Percentiles rank a stretch among this genome's conserved stretches.
These are phyloP conservation scores for Triticum timopheevii DNA, from an alignment of 176 grass and related monocot species.

Conservation along the genomic window DNA sequence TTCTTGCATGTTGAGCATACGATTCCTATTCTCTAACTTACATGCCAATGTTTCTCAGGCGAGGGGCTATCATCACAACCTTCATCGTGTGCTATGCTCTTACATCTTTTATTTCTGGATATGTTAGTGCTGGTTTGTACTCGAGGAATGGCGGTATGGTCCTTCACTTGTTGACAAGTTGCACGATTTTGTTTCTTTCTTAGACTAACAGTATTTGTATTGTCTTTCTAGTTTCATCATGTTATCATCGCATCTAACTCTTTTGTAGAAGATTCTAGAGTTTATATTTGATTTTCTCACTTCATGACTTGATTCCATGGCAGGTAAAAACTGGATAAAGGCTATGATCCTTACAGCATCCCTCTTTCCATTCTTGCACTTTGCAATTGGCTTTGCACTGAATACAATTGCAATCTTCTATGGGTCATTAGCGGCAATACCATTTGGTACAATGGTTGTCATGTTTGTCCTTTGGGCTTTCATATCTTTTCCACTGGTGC, in stretches of 20 bases:
- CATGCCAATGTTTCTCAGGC: conserved; percentile 44
- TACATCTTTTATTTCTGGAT: conserved; percentile 96
- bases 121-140: conserved; percentile 92
- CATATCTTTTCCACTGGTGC: conserved; percentile 90
- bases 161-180: conserved; percentile 11
- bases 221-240: not conserved
- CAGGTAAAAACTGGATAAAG: conserved; percentile 98
- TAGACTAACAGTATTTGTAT: not conserved
- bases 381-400: conserved; percentile 80
- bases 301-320: conserved; percentile 30
- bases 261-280: not conserved
- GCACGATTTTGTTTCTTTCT: not conserved
- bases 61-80: conserved; percentile 90
- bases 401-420: conserved; percentile 98
- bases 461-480: conserved; percentile 96
- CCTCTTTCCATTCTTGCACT: conserved; percentile 91
- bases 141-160: conserved; percentile 86
- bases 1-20: not conserved
- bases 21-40: conserved; percentile 34
- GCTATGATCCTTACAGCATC: conserved; percentile 95
- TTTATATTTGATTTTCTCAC: not conserved
- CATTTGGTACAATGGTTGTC: conserved; percentile 96
- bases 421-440: conserved; percentile 91
- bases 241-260: not conserved
- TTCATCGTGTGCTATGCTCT: conserved; percentile 99